Base-by-base conservation (phyloP, 1,284 basidiomycete genomes). In the Microbotryum intermedium region DNA sequence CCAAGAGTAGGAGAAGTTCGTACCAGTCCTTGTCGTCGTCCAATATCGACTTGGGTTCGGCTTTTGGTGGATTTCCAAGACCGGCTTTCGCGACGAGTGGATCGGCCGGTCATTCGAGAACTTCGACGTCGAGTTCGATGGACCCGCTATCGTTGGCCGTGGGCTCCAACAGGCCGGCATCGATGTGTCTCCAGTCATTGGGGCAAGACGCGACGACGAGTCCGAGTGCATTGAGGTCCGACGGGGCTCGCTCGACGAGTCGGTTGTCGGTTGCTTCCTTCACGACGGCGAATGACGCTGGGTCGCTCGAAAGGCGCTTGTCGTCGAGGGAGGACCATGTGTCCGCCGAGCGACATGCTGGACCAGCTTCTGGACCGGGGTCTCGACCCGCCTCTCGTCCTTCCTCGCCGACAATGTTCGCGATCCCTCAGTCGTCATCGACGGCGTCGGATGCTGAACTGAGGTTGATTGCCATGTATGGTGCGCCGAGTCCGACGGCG, bases 1-100 rank as follows among this genome's bases (percentile, higher is more conserved):
- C n/a, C 5, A 59, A 61, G 34, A 64, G 82, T 26, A 81, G 79
- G 59, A 85, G 78, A 70, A 90, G 80, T 56, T 84, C 82, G 10
- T 79, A 79, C 13, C 81, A 81, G 23, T 89, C 76, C 6, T 76
- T 77, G 2, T 78, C 80, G 65, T 87, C 59, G 59, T 16, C 29
- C 2, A 56, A 59, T 0, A n/a, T 58, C n/a, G 55, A 55, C 16
- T 21, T 53, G 29, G 25, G 23, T 6, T 53, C 30, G 28, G 47
- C 26, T 1, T 25, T 28, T 1, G 34, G 8, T 47, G 43, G 11
- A 51, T 50, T n/a, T 48, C 62, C 65, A 0, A 46, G 65, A 16
- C 62, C 62, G 16, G 45, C 48, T 6, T 64, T 64, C 53, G 59
- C 55, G 51, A 59, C 50, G 23, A 50, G 9, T 56, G 57, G 4